Conservation (phyloP, 768 basidiomycete species). For the Suillus americanus region DNA sequence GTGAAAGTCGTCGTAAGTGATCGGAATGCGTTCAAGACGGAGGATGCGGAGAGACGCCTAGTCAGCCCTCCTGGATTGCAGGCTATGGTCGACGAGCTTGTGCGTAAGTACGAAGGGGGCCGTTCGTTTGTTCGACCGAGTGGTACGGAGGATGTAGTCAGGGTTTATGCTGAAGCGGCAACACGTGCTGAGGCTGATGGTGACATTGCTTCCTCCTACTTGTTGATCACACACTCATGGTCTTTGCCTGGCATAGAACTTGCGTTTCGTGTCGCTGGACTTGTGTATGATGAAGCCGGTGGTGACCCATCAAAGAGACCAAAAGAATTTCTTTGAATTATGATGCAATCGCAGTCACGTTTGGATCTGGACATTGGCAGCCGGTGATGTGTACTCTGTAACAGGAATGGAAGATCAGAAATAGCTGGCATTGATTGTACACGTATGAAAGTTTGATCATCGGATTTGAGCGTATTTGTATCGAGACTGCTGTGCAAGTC, state of each 20-base stretch:
- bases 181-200: constrained; percentile 77
- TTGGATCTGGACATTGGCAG: background rate
- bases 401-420: background rate
- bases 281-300: constrained; percentile 81
- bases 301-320: constrained; percentile 79
- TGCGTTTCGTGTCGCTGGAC: constrained; percentile 79
- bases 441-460: background rate
- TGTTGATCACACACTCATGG: constrained; percentile 8
- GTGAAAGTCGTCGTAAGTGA: constrained; percentile 91
- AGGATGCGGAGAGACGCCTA: constrained; percentile 90
- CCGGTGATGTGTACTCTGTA: background rate
- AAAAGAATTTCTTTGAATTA: constrained; percentile 67
- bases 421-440: background rate
- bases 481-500: background rate
- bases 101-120: constrained; percentile 76
- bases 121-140: constrained; percentile 94
- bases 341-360: background rate
- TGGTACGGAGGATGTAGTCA: constrained; percentile 97
- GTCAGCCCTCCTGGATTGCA: constrained; percentile 81
- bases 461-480: no score
- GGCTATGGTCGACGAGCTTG: constrained; percentile 76
- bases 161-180: constrained; percentile 94
- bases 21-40: constrained; percentile 81
- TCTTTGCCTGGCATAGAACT: constrained; percentile 53
- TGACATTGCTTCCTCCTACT: constrained; percentile 29